Base-by-base conservation (phyloP, 805 yeast genomes). In the Barnettozyma vustinii region DNA sequence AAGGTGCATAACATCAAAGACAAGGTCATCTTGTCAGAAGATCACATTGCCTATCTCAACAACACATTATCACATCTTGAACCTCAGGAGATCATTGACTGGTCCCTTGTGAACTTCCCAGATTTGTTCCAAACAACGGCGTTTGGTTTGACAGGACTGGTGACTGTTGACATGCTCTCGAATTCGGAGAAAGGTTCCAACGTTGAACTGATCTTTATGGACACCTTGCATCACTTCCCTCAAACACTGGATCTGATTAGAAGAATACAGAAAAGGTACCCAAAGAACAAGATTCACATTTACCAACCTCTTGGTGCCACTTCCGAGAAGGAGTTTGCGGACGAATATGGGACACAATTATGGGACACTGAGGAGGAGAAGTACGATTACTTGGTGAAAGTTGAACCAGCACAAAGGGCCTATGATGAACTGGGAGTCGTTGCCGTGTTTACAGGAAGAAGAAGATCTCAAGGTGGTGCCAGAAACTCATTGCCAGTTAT, bases 211-310 rank as follows among this genome's bases (percentile, higher is more conserved):
- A 84, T 92, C 2, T 92, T 92, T 64, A 74, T 91, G 43, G 97
- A 92, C 63, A 92, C 98, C 0, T 70, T 92, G 53, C 87, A 91
- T 61, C 97, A 92, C 66, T 92, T 92, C 73, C 90, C 92, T n/a
- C 98, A 92, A 65, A 92, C 98, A 1, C 69, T 84, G 40, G 88
- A 83, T 3, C 74, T 92, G 37, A 84, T 91, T 5, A 73, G 77
- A 2, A 71, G 68, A 12, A 76, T 92, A 37, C 70, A 78, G 57
- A 54, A 59, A 15, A 76, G 72, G 51, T 92, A 92, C 63, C 76
- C 81, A 3, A 54, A 60, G 15, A 73, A 72, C 43, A 72, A 71
- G 25, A 65, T 91, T 21, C 84, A 87, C 56, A 70, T 87, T 2
- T 89, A 73, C 67, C 76, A 75, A 55, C 97, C 98, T 0, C 58